These are phyloP conservation scores for Neurospora cerealis DNA, from an alignment of 495 filamentous ascomycete species.

Conservation along the genomic window DNA sequence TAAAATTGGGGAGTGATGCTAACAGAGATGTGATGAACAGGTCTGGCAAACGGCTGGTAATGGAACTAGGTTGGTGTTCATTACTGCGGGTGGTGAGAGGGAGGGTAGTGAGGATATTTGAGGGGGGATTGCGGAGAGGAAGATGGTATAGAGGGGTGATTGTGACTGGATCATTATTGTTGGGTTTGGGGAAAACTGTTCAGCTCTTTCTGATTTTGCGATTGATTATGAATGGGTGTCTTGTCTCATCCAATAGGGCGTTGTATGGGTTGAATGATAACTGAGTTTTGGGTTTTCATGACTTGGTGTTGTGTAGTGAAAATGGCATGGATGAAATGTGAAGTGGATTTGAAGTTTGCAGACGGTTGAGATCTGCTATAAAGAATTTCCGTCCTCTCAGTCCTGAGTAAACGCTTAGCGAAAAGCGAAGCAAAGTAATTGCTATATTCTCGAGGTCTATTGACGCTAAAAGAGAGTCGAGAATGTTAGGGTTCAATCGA, in stretches of 20 bases:
- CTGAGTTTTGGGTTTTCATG: not conserved
- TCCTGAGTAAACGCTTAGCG: too few species aligned
- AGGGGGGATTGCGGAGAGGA: too few species aligned
- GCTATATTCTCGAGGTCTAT: too few species aligned
- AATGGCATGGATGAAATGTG: not conserved
- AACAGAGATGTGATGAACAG: slow-evolving; percentile 36
- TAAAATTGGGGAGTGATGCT: not conserved
- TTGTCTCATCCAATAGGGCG: not conserved
- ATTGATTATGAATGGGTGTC: not conserved
- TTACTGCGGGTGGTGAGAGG: slow-evolving; percentile 32
- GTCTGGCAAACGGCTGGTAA: slow-evolving; percentile 92
- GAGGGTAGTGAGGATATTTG: slow-evolving; percentile 20
- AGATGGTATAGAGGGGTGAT: not conserved
- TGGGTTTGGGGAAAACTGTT: not conserved
- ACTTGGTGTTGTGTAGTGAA: not conserved
- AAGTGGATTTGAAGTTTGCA: not conserved
- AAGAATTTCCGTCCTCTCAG: too few species aligned
- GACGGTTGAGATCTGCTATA: too few species aligned
- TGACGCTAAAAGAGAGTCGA: too few species aligned
- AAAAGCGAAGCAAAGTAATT: too few species aligned
- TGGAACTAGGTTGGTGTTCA: slow-evolving; percentile 76
- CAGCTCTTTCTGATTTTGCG: not conserved
- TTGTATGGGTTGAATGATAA: not conserved
- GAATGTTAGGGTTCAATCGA: too few species aligned
- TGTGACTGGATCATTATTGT: not conserved